Conservation (phyloP, 1,284 basidiomycete species). For the Schizophyllum commune region DNA sequence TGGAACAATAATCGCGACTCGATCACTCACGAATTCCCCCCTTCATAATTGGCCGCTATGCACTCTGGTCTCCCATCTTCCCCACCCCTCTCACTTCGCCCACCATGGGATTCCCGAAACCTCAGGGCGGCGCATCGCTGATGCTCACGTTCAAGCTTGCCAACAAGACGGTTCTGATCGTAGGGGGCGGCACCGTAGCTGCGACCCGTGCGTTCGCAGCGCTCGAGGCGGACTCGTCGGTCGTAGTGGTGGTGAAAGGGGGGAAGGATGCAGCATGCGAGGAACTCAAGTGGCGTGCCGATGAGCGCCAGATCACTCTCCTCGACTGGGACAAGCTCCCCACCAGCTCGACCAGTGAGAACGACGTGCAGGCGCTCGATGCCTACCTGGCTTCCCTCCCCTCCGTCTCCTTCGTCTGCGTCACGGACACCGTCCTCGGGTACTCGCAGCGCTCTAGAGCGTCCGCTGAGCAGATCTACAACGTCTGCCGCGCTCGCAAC, state of each 20-base stretch:
- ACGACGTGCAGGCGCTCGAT: conserved; percentile 36
- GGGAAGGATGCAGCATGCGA: conserved; percentile 48
- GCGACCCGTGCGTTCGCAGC: conserved; percentile 76
- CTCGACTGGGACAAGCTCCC: conserved; percentile 46
- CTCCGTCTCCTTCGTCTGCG: conserved; percentile 35
- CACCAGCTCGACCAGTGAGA: conserved; percentile 24
- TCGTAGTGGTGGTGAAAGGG: conserved; percentile 55
- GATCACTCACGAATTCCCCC: background rate
- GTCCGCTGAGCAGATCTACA: conserved; percentile 50
- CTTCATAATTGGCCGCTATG: background rate
- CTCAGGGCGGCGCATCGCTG: conserved; percentile 63
- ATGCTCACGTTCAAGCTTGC: conserved; percentile 69
- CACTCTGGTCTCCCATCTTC: background rate
- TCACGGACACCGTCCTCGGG: conserved; percentile 67
- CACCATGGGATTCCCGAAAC: conserved; percentile 28
- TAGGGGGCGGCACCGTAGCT: conserved; percentile 74
- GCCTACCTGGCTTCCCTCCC: conserved; percentile 40
- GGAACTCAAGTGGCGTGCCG: conserved; percentile 63
- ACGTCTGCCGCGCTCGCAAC: conserved; percentile 44
- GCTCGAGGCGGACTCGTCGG: conserved; percentile 74
- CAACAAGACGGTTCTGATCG: conserved; percentile 50
- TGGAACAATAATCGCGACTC: background rate
- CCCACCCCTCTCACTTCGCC: background rate
- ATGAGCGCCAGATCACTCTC: conserved; percentile 46
- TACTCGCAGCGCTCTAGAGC: conserved; percentile 33